These are phyloP conservation scores for Nakazawaea siamensis DNA, from an alignment of 805 yeast genomes.

Conservation along the genomic window DNA sequence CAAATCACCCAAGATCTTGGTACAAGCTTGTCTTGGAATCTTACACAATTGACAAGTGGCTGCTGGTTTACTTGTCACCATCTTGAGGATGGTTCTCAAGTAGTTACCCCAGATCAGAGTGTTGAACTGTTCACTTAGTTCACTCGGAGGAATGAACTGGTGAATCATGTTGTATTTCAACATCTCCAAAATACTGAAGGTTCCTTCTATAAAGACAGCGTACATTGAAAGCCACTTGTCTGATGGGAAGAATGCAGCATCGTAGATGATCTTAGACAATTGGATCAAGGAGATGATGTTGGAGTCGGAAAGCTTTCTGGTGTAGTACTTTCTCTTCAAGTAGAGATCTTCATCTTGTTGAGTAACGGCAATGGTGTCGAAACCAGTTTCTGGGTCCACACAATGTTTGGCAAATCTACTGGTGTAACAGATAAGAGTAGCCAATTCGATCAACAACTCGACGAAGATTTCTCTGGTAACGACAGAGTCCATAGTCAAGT, in stretches of 20 bases:
- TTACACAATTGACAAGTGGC: constrained; percentile 63
- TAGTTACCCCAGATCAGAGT: constrained; percentile 63
- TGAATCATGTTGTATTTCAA: constrained; percentile 39
- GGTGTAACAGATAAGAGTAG: constrained; percentile 50
- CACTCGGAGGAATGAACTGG: constrained; percentile 44
- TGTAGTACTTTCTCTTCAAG: constrained; percentile 21
- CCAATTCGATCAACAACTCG: constrained; percentile 64
- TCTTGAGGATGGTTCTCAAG: constrained; percentile 44
- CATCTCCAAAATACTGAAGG: constrained; percentile 46
- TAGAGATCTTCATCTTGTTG: constrained; percentile 27
- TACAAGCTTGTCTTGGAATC: constrained; percentile 66
- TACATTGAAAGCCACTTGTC: constrained; percentile 68
- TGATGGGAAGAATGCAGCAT: constrained; percentile 54
- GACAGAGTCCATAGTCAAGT: constrained; percentile 62
- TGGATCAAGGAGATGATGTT: constrained; percentile 7
- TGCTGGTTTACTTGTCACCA: constrained; percentile 61
- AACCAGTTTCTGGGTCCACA: constrained; percentile 34
- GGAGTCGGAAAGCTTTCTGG: constrained; percentile 3
- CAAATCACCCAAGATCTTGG: constrained; percentile 52
- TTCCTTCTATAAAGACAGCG: constrained; percentile 47
- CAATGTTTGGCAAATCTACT: constrained; percentile 39
- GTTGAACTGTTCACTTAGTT: constrained; percentile 45
- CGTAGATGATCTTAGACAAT: constrained; percentile 32
- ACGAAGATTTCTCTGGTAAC: constrained; percentile 62
- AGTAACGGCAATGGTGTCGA: constrained; percentile 29